phyloP scores from a whole-genome alignment of 371 early-diverging fungal genomes.

The Circinella umbellata region DNA sequence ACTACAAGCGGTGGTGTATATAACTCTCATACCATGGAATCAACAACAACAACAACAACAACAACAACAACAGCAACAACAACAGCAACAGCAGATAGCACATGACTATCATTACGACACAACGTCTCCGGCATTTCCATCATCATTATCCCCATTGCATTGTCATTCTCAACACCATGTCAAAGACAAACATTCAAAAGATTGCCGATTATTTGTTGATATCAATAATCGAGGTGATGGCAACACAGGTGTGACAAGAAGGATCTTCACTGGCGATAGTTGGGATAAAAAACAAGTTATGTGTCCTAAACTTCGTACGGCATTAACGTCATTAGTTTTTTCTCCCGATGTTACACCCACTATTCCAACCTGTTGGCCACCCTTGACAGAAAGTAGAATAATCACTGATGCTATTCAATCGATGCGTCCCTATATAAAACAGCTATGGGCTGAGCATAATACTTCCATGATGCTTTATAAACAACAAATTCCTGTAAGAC shows the following conservation, averaged over 20 bases:
- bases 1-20: background rate
- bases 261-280: too few relatives aligned
- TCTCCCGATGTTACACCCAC: background rate
- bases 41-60: background rate
- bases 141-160: background rate
- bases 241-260: too few relatives aligned
- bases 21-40: background rate
- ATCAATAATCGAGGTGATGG: too few relatives aligned
- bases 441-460: conserved; percentile 5
- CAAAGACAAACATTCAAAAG: background rate
- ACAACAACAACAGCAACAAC: background rate
- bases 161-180: background rate
- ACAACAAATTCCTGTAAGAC: conserved; percentile 1
- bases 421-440: background rate
- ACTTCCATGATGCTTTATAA: background rate
- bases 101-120: background rate
- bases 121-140: background rate
- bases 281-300: too few relatives aligned
- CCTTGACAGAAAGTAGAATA: background rate
- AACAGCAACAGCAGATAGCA: background rate
- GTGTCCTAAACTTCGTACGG: background rate
- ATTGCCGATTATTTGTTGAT: background rate
- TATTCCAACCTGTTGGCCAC: conserved; percentile 5
- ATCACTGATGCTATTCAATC: background rate
- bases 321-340: background rate